Evolutionary conservation across 345 rosid genomes (phyloP), one percentile per base, ranked within the genome.

Genomic region (Gossypium thurberi): DNA sequence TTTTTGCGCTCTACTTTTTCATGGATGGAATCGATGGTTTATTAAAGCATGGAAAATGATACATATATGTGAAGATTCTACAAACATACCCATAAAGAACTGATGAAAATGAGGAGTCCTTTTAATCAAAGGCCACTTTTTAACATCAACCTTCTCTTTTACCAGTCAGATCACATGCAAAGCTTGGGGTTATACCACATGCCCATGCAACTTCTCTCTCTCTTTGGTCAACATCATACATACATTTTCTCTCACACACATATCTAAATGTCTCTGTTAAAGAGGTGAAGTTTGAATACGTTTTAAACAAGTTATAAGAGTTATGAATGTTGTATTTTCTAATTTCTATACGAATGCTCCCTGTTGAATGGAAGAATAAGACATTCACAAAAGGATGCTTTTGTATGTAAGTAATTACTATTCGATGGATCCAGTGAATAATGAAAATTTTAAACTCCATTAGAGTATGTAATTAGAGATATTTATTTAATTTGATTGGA

Each of bases 81-180:
- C 21, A 13, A 62, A 6, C 5, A 44, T 5, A 21, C 20, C 37
- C 37, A 65, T n/a, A n/a, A 25, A 63, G 15, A 63, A 63, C 11
- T 9, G 18, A 68, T 50, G 44, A 69, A 28, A 51, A 69, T 50
- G 21, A 25, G 7, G 33, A 42, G 17, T 58, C 6, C 40, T 58
- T 58, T 58, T 23, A 58, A 58, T 25, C 40, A 12, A 58, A 58
- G n/a, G 40, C n/a, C 9, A 1, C 46, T 37, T 63, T 52, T 52
- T n/a, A 3, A 14, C 23, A 56, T 73, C 20, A 44, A 17, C 59
- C 18, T 53, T 57, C 75, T 65, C 71, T 79, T 77, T 77, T 69
- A 44, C 26, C 21, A 18, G 76, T 60, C 59, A 51, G 56, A 58
- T 77, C 78, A 77, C 72, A 79, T 80, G 85, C 78, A 57, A 37